These are phyloP conservation scores for Fonsecaea monophora DNA, from an alignment of 2,329 filamentous ascomycete species.

Conservation along the genomic window DNA sequence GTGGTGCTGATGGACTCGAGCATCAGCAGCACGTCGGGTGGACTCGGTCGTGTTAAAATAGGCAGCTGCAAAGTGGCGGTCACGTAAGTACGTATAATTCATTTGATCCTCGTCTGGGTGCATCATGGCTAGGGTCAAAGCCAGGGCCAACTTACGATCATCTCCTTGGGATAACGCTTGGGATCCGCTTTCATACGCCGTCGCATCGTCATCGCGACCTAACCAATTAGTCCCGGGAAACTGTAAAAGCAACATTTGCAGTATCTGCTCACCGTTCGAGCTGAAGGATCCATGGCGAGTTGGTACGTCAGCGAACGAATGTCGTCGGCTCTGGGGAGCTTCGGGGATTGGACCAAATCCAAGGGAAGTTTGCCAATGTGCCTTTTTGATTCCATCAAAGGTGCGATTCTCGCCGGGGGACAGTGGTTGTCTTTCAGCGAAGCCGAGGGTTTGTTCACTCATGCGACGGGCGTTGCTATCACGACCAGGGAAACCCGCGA, in stretches of 20 bases:
- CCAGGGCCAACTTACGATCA: constrained; percentile 52
- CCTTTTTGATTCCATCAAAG: constrained; percentile 55
- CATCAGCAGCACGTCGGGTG: constrained; percentile 47
- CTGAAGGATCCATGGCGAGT: constrained; percentile 55
- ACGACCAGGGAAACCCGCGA: constrained; percentile 46
- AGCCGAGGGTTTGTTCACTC: constrained; percentile 54
- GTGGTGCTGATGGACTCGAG: constrained; percentile 46
- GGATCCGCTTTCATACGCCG: constrained; percentile 47
- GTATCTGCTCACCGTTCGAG: constrained; percentile 45
- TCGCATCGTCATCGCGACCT: constrained; percentile 49
- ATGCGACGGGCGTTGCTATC: constrained; percentile 48
- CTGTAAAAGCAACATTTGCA: constrained; percentile 13
- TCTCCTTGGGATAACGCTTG: constrained; percentile 49
- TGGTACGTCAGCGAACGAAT: constrained; percentile 60
- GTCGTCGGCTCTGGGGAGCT: constrained; percentile 57
- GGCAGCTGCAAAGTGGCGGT: constrained; percentile 50
- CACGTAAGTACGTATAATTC: constrained; percentile 50
- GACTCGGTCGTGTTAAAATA: constrained; percentile 50
- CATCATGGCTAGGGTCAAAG: constrained; percentile 27
- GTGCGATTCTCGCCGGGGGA: constrained; percentile 51
- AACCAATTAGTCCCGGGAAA: constrained; percentile 25
- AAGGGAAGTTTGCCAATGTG: constrained; percentile 59
- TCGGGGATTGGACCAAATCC: constrained; percentile 56
- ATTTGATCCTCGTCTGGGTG: constrained; percentile 42
- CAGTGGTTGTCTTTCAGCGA: constrained; percentile 49